phyloP scores from a whole-genome alignment of 2,329 filamentous ascomycete genomes.

The Botrytis pseudocinerea region DNA sequence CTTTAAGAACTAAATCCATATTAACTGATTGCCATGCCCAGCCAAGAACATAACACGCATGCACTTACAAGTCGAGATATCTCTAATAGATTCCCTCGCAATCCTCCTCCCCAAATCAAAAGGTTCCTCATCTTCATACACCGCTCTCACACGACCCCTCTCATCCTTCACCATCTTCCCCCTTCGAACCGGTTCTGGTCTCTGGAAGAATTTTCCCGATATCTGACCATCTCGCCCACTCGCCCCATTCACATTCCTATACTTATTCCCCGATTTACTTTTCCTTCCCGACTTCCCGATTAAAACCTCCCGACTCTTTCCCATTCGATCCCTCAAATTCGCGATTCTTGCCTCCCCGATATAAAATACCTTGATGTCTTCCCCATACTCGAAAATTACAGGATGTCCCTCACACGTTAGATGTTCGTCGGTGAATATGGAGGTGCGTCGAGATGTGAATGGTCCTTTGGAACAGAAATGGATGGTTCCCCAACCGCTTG shows the following conservation, averaged over 20 bases:
- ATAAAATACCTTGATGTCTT: not conserved
- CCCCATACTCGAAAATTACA: not conserved
- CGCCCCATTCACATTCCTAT: not conserved
- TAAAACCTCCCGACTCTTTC: not conserved
- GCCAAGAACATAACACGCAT: not conserved
- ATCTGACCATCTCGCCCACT: not conserved
- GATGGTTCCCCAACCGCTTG: not conserved
- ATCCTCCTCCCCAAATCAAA: not conserved
- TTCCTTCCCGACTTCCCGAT: not conserved
- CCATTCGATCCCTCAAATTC: not conserved
- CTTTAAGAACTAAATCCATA: not conserved
- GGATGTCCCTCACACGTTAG: not conserved
- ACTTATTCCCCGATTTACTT: not conserved
- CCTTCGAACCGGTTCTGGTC: not conserved
- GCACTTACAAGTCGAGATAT: not conserved
- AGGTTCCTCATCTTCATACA: not conserved
- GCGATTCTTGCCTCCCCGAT: not conserved
- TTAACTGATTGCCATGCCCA: not conserved
- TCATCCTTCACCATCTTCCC: not conserved
- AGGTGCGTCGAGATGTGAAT: not conserved
- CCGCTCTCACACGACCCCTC: not conserved
- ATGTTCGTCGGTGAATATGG: not conserved
- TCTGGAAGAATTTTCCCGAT: not conserved
- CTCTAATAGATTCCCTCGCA: not conserved
- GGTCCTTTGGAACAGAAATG: not conserved